Evolutionary conservation across 176 grass and related monocot genomes (phyloP), one percentile per base, ranked within the genome.

Genomic region (Saccharum officinarum): DNA sequence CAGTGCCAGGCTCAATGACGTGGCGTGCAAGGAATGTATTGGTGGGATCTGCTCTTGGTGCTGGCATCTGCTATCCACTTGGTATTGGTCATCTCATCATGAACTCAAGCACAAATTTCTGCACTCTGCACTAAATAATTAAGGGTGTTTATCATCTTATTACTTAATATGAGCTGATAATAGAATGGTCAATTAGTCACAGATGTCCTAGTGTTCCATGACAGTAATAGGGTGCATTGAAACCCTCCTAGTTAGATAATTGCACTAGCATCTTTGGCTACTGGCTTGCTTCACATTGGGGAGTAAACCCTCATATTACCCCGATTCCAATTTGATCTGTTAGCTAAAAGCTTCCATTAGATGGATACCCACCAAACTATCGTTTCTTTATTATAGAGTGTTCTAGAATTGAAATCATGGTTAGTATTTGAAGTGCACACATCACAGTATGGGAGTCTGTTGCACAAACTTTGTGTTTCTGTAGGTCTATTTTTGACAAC

Each of bases 11-110:
- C 31, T 96, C 93, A 69, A 52, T 85, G 14, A 85, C 86, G 88
- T 98, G 93, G 97, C 91, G 87, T 76, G 93, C 93, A 40, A 95
- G 93, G 83, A 95, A 95, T 84, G 88, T 92, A 69, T 83, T 98
- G 54, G 87, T 95, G 44, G 91, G 91, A 86, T 94, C 93, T 76
- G 88, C 82, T 84, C 86, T 95, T 34, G 92, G 93, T 89, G 93
- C 93, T 87, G 97, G 88, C 94, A 82, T 98, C 63, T 94, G 93
- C 84, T 96, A 94, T 78, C 93, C 93, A 72, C 84, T 96, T 69
- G 93, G 93, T 98, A 98, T 39, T 59, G 70, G 70, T 65, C 77
- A 75, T 78, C 59, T 75, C 70, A 61, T 82, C 18, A 5, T 70
- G 40, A 67, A 60, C 33, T 52, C 57, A 20, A 37, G 12, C 2